These are phyloP conservation scores for Botrytis squamosa DNA, from an alignment of 2,329 filamentous ascomycete genomes.

Conservation along the genomic window DNA sequence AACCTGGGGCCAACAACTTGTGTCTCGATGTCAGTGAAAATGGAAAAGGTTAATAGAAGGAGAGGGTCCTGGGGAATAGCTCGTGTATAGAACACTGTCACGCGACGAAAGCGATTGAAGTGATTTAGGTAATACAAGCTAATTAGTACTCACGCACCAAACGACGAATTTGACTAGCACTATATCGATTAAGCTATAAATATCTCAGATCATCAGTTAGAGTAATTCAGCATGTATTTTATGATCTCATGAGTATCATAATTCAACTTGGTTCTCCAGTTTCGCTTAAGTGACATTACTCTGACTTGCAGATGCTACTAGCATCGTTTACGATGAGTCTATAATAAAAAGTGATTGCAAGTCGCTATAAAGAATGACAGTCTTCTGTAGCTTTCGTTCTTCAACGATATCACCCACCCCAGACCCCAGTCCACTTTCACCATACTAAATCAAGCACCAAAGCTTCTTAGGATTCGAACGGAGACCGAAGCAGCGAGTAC, in stretches of 20 bases:
- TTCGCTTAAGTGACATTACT: background rate
- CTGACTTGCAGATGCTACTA: background rate
- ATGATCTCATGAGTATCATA: background rate
- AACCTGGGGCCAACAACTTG: background rate
- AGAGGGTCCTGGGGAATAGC: background rate
- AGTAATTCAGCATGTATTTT: background rate
- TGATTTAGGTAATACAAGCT: background rate
- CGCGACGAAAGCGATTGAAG: background rate
- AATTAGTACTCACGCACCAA: background rate
- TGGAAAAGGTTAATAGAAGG: background rate
- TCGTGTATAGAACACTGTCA: background rate
- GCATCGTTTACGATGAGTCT: background rate
- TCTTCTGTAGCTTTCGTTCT: background rate
- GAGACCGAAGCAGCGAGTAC: background rate
- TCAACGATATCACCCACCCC: background rate
- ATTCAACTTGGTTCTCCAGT: background rate
- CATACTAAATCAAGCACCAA: background rate
- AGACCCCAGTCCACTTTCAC: background rate
- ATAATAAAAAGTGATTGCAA: background rate
- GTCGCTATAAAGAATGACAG: background rate
- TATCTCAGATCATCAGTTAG: background rate
- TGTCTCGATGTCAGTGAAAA: background rate
- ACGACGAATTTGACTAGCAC: background rate
- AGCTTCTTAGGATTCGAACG: background rate
- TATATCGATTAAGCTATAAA: background rate